Conservation (phyloP, 176 grass and related monocot genomes). For the Luzula sylvatica region DNA sequence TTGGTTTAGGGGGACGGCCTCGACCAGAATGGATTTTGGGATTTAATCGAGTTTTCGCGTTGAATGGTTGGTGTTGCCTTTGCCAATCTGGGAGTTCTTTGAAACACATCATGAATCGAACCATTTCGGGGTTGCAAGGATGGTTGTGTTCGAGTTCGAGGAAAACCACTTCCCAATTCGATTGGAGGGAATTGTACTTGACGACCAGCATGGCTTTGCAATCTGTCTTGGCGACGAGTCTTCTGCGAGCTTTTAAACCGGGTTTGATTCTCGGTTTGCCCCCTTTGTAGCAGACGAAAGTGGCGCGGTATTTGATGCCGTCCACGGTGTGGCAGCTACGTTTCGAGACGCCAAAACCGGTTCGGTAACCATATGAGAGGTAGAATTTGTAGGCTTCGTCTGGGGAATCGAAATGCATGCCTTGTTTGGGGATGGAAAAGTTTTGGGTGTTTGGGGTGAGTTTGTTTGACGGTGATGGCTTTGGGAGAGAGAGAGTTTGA, state of each 20-base stretch:
- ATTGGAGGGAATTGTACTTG: slow-evolving; percentile 39
- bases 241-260: slow-evolving; percentile 27
- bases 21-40: slow-evolving; percentile 16
- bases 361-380: slow-evolving; percentile 62
- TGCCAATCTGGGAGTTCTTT: slow-evolving; percentile 51
- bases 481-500: not conserved
- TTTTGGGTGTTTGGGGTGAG: not conserved
- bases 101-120: slow-evolving; percentile 70
- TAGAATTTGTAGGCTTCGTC: slow-evolving; percentile 83
- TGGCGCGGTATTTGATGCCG: slow-evolving; percentile 67
- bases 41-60: slow-evolving; percentile 13
- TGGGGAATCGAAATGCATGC: slow-evolving; percentile 52
- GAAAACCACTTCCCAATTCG: slow-evolving; percentile 66
- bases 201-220: slow-evolving; percentile 61
- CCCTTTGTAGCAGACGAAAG: slow-evolving; percentile 52
- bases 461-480: not conserved
- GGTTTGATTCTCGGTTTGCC: slow-evolving; percentile 36
- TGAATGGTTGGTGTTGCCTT: slow-evolving; percentile 32
- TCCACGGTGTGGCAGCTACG: slow-evolving; percentile 75
- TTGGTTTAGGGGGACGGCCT: slow-evolving; percentile 12
- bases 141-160: slow-evolving; percentile 74
- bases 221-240: slow-evolving; percentile 41
- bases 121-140: slow-evolving; percentile 65
- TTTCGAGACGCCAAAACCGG: slow-evolving; percentile 49
- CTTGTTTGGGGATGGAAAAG: slow-evolving; percentile 18